Evolutionary conservation across 768 basidiomycete genomes (phyloP).

Genomic region (Baorangia bicolor): DNA sequence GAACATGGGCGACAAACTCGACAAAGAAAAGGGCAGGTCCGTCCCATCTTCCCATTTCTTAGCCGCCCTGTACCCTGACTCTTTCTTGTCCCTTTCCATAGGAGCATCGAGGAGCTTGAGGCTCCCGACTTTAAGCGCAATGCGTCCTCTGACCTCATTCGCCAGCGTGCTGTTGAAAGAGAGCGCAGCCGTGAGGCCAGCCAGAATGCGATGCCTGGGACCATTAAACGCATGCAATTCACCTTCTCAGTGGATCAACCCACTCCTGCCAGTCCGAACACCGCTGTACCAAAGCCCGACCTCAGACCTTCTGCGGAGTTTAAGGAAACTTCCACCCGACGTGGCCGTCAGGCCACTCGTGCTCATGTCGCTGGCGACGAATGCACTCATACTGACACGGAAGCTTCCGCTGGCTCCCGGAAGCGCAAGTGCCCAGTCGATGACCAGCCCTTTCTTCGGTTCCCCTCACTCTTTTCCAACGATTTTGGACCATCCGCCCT

Average conservation of each 20-base stretch:
- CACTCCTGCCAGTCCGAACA: slow-evolving; percentile 42
- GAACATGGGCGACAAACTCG: slow-evolving; percentile 87
- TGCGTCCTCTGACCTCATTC: slow-evolving; percentile 76
- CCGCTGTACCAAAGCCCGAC: slow-evolving; percentile 59
- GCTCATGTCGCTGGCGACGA: slow-evolving; percentile 34
- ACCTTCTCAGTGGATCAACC: slow-evolving; percentile 84
- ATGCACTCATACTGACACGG: slow-evolving; percentile 16
- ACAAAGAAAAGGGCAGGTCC: slow-evolving; percentile 89
- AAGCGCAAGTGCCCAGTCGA: slow-evolving; percentile 27
- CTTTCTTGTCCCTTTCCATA: slow-evolving; percentile 27
- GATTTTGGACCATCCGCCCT: slow-evolving; percentile 80
- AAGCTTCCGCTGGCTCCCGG: slow-evolving; percentile 26
- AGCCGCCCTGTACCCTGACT: slow-evolving; percentile 18
- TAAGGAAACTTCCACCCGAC: slow-evolving; percentile 45
- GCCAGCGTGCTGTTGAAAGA: slow-evolving; percentile 76
- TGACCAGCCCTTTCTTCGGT: slow-evolving; percentile 49
- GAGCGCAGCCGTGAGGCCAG: slow-evolving; percentile 75
- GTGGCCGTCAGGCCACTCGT: slow-evolving; percentile 41
- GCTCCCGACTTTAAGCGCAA: slow-evolving; percentile 82
- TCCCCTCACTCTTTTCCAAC: slow-evolving; percentile 70
- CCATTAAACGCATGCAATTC: slow-evolving; percentile 87
- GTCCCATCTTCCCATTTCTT: slow-evolving; percentile 30
- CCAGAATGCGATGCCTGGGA: slow-evolving; percentile 62
- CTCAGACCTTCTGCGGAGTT: slow-evolving; percentile 65
- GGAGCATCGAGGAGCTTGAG: slow-evolving; percentile 81